These are phyloP conservation scores for Benincasa hispida DNA, from an alignment of 306 rosid species.

Conservation along the genomic window DNA sequence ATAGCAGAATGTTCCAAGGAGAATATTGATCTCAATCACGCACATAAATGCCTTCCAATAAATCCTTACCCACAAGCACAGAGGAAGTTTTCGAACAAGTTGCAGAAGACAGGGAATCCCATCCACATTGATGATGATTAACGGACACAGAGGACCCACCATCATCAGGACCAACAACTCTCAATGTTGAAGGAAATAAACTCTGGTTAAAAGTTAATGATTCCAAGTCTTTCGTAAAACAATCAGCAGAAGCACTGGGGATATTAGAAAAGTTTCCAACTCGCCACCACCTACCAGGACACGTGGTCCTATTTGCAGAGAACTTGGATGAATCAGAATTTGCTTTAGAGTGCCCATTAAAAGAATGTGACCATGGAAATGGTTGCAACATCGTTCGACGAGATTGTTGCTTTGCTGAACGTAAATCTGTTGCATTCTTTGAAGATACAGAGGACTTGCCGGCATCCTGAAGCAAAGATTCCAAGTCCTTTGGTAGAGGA, in stretches of 20 bases:
- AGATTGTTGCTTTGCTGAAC: constrained; percentile 56
- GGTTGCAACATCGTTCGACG: constrained; percentile 70
- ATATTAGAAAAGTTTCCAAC: constrained; percentile 34
- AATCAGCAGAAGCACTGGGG: constrained; percentile 20
- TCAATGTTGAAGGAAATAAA: constrained; percentile 59
- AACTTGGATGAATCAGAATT: constrained; percentile 59
- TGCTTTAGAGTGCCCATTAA: constrained; percentile 59
- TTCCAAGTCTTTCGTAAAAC: constrained; percentile 47
- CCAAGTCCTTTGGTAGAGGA: constrained; percentile 62
- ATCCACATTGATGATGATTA: constrained; percentile 27
- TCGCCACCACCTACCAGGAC: constrained; percentile 83
- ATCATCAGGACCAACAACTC: constrained; percentile 23
- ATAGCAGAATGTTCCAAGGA: background rate
- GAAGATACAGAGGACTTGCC: constrained; percentile 41
- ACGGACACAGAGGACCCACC: constrained; percentile 19
- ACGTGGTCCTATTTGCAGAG: constrained; percentile 50
- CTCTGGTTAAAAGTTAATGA: constrained; percentile 54
- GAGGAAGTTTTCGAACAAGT: constrained; percentile 37
- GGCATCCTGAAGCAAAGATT: constrained; percentile 81
- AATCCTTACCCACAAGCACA: constrained; percentile 35
- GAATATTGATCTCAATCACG: constrained; percentile 7
- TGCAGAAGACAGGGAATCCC: constrained; percentile 30
- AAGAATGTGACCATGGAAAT: constrained; percentile 82
- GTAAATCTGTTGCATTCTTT: constrained; percentile 48
- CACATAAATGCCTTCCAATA: background rate